Percentiles rank a stretch among this genome's conserved stretches.
Evolutionary conservation across 176 grass and related monocot genomes (phyloP).

Genomic region (Cymbopogon citratus): DNA sequence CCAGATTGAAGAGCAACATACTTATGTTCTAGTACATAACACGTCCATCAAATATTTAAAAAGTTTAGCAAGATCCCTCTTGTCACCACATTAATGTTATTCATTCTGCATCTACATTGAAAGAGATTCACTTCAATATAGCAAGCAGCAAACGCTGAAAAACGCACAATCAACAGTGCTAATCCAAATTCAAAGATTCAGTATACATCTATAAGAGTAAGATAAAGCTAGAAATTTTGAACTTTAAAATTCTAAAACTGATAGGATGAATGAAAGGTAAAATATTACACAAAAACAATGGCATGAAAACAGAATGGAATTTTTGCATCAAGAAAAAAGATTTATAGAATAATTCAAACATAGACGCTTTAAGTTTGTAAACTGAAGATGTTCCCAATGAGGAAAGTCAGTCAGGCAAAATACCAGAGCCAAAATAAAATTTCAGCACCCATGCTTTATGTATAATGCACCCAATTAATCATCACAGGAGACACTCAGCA

Average conservation of each 20-base stretch:
- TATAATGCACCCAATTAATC: neutral
- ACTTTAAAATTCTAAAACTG: neutral
- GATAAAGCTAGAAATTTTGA: neutral
- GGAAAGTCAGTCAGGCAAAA: neutral
- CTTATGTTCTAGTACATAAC: neutral
- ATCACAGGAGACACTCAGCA: neutral
- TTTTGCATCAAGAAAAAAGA: neutral
- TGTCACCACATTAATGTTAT: neutral
- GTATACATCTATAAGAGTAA: no score
- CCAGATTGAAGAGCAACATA: neutral
- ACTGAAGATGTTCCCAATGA: neutral
- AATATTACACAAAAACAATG: neutral
- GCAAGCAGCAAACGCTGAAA: neutral
- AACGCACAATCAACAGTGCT: neutral
- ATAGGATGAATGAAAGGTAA: neutral
- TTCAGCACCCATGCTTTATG: neutral
- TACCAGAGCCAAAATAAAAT: neutral
- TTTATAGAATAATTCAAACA: neutral
- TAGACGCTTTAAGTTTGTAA: neutral
- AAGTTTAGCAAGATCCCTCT: neutral
- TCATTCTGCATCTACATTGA: neutral
- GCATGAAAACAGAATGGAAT: neutral
- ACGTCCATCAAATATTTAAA: neutral
- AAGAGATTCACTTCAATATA: neutral
- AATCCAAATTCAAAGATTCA: neutral